Evolutionary conservation across 345 rosid species (phyloP).

Genomic region (Trapa bicornis): DNA sequence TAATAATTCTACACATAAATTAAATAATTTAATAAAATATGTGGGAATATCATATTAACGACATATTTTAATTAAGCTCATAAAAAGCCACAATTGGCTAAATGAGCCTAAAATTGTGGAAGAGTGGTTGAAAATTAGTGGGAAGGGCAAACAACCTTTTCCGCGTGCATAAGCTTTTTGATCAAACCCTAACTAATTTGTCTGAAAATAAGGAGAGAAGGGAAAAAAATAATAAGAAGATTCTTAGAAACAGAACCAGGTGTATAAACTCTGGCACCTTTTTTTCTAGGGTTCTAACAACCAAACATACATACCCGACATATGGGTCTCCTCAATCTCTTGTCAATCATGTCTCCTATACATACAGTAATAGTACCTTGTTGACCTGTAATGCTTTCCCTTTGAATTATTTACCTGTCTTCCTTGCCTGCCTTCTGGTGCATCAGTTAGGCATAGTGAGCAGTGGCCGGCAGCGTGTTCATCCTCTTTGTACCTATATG

Average conservation of each 20-base stretch:
- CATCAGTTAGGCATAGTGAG: too few relatives aligned
- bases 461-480: too few relatives aligned
- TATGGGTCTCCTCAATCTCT: background rate
- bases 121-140: slow-evolving; percentile 39
- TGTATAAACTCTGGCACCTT: background rate
- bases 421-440: too few relatives aligned
- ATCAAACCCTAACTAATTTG: background rate
- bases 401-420: too few relatives aligned
- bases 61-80: too few relatives aligned
- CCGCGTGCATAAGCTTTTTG: slow-evolving; percentile 9
- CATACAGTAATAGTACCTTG: too few relatives aligned
- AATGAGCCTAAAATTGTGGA: background rate
- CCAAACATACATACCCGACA: slow-evolving; percentile 1
- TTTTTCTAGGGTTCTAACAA: background rate
- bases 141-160: slow-evolving; percentile 19
- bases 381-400: background rate
- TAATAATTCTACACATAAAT: too few relatives aligned
- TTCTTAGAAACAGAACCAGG: slow-evolving; percentile 3
- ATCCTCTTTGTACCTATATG: too few relatives aligned
- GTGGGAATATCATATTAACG: too few relatives aligned
- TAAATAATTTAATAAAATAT: too few relatives aligned
- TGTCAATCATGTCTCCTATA: background rate
- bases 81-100: too few relatives aligned
- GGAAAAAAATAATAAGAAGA: background rate
- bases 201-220: background rate